A percentile compares a stretch with the other conserved stretches of the same genome.
These are phyloP conservation scores for Crotalaria pallida DNA, from an alignment of 306 rosid genomes.

Conservation along the genomic window DNA sequence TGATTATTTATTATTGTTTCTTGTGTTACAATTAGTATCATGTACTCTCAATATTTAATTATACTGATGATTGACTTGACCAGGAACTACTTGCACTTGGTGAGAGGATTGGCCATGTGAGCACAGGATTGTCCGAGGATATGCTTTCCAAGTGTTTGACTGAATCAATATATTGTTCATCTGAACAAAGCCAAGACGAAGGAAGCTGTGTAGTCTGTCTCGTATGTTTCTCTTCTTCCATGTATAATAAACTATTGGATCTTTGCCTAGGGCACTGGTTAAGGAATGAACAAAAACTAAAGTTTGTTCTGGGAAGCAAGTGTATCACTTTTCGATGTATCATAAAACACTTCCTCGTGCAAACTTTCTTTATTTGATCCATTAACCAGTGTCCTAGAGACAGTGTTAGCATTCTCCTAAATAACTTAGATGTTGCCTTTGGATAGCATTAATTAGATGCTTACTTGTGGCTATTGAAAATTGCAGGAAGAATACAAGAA, in stretches of 20 bases:
- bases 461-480: constrained; percentile 5
- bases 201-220: constrained; percentile 67
- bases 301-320: no score
- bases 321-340: no score
- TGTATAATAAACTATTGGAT: neutral
- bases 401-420: no score
- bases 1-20: constrained; percentile 17
- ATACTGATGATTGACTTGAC: constrained; percentile 12
- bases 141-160: constrained; percentile 57
- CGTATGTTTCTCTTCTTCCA: constrained; percentile 33
- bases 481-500: constrained; percentile 78
- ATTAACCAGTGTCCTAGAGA: no score
- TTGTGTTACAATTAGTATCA: neutral
- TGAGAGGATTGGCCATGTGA: constrained; percentile 76
- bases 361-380: no score
- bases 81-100: constrained; percentile 86
- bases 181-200: constrained; percentile 67
- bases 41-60: neutral
- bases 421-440: neutral
- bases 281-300: no score
- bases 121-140: constrained; percentile 73
- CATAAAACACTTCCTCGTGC: no score
- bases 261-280: no score
- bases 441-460: neutral
- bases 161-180: constrained; percentile 71